These are phyloP conservation scores for Biscutella laevigata DNA, from an alignment of 441 rosid species.

Conservation along the genomic window DNA sequence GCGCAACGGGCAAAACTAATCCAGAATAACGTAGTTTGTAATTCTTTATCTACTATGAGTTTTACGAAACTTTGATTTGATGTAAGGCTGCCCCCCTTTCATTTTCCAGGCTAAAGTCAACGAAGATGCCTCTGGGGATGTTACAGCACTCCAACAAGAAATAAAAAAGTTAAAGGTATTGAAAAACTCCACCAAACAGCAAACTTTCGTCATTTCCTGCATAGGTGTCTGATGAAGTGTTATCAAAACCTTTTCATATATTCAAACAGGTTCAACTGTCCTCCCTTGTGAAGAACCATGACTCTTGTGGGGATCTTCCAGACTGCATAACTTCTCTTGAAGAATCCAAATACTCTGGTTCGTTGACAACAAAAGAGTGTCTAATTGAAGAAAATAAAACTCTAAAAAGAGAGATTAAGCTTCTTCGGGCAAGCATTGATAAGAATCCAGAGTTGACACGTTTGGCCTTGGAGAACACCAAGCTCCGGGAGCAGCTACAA, in stretches of 20 bases:
- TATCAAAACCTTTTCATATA: conserved; percentile 20
- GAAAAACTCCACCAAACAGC: conserved; percentile 11
- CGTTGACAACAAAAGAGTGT: conserved; percentile 43
- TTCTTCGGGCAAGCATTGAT: conserved; percentile 50
- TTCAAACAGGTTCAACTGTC: conserved; percentile 63
- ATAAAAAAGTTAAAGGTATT: conserved; percentile 70
- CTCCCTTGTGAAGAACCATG: conserved; percentile 45
- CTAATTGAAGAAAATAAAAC: conserved; percentile 56
- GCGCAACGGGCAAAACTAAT: conserved; percentile 97
- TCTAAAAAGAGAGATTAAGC: conserved; percentile 55
- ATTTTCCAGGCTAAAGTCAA: conserved; percentile 75
- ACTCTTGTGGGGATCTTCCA: conserved; percentile 32
- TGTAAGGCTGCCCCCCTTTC: conserved; percentile 18
- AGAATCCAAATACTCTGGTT: conserved; percentile 34
- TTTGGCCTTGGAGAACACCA: conserved; percentile 52
- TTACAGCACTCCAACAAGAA: conserved; percentile 70
- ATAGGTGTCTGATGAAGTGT: conserved; percentile 3
- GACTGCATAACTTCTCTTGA: conserved; percentile 32
- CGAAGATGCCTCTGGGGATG: conserved; percentile 94
- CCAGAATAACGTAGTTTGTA: conserved; percentile 64
- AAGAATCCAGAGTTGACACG: conserved; percentile 51
- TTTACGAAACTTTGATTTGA: conserved; percentile 3
- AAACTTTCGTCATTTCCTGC: conserved; percentile 8
- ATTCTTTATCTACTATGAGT: background rate
- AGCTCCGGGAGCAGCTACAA: conserved; percentile 60